Base-by-base conservation (phyloP, 2,329 filamentous ascomycete species). In the Byssothecium circinans region DNA sequence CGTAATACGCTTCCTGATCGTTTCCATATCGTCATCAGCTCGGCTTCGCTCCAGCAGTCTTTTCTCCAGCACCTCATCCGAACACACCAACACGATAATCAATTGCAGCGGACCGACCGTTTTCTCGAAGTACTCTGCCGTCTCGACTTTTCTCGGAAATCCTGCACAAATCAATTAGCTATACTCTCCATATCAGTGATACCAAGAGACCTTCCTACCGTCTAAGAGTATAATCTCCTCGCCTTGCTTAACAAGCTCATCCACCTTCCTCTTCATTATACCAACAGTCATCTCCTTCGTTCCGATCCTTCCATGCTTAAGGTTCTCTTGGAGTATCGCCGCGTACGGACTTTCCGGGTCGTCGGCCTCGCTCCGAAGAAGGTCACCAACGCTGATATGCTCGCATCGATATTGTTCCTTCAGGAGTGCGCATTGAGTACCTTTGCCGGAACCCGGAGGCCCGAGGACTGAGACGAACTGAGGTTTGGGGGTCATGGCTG, bases 381-480 rank as follows among this genome's bases (percentile, higher is more conserved):
- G 20, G 20, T 39, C 45, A 12, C 49, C 49, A 11, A 48, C 29
- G 29, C 45, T 48, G 8, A 48, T 12, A 25, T 52, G 44, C 2
- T 29, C 23, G 33, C 30, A 36, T 20, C 12, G 12, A 30, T 38
- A 47, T 14, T 15, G n/a, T n/a, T 35, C 25, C 14, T 41, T 7
- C 8, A 52, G 45, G 15, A 41, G 30, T 10, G 40, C 14, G 41
- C 44, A 47, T 39, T 52, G 32, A 4, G 43, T 51, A 18, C 43
- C 35, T 47, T 51, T 47, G 18, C 49, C 44, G 12, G 44, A 36
- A 18, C 49, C 49, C 12, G 49, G 44, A 22, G 15, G 34, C 10
- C 34, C 34, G 2, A 39, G 35, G 33, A 39, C 23, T 4, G 34
- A 45, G 14, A 39, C 19, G 15, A 44, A 18, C 30, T 44, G 41